These are phyloP conservation scores for Lyophyllum shimeji DNA, from an alignment of 768 basidiomycete genomes.

Conservation along the genomic window DNA sequence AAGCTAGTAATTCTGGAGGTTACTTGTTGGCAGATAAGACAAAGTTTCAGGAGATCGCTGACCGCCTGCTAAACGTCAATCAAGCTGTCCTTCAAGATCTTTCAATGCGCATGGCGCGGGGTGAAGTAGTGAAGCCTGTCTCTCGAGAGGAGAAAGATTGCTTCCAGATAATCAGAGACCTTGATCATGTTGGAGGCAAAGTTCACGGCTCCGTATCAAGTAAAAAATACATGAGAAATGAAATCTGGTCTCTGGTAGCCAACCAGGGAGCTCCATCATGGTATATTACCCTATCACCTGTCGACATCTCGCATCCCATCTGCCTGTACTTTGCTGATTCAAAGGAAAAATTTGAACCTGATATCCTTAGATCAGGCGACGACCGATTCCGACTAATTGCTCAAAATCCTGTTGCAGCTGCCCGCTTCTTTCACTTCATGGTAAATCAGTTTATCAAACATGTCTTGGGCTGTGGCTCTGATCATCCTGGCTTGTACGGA, in stretches of 20 bases:
- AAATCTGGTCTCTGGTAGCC: slow-evolving; percentile 19
- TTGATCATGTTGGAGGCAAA: slow-evolving; percentile 17
- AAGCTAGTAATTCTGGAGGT: slow-evolving; percentile 13
- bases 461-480: slow-evolving; percentile 17
- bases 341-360: slow-evolving; percentile 20
- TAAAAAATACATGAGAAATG: slow-evolving; percentile 23
- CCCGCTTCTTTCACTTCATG: neutral
- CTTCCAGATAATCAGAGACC: slow-evolving; percentile 18
- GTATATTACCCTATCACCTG: slow-evolving; percentile 38
- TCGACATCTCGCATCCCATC: slow-evolving; percentile 31
- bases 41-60: slow-evolving; percentile 14
- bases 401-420: slow-evolving; percentile 18
- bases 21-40: slow-evolving; percentile 16
- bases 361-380: neutral
- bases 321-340: slow-evolving; percentile 32
- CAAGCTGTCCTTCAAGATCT: slow-evolving; percentile 13
- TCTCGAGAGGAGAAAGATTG: slow-evolving; percentile 19
- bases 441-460: neutral
- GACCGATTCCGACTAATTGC: neutral
- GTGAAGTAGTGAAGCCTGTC: slow-evolving; percentile 13
- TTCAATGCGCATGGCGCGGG: slow-evolving; percentile 1
- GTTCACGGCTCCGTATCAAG: slow-evolving; percentile 21
- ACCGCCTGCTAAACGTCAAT: slow-evolving; percentile 8
- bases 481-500: slow-evolving; percentile 28
- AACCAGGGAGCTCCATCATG: slow-evolving; percentile 28